These are phyloP conservation scores for Lablab purpureus DNA, from an alignment of 306 rosid species.

Conservation along the genomic window DNA sequence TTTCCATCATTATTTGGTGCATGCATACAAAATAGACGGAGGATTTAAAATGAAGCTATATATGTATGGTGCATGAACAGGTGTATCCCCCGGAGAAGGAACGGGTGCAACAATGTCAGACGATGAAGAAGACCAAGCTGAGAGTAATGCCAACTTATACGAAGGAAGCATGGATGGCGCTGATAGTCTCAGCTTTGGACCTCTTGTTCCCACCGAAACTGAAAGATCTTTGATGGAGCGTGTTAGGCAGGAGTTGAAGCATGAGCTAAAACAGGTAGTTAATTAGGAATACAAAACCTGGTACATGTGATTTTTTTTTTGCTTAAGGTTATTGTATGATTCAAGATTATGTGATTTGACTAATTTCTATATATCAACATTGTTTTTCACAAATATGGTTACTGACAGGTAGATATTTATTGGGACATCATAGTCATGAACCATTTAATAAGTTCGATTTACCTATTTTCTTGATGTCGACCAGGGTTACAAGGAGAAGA, in stretches of 20 bases:
- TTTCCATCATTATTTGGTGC: background rate
- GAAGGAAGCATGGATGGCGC: constrained; percentile 76
- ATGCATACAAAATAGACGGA: background rate
- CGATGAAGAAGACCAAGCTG: constrained; percentile 80
- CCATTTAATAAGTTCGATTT: background rate
- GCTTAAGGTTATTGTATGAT: background rate
- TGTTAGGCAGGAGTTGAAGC: constrained; percentile 89
- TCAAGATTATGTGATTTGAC: background rate
- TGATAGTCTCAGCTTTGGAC: constrained; percentile 83
- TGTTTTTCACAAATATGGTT: background rate
- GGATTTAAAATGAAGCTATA: background rate
- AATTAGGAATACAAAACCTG: background rate
- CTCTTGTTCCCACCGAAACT: constrained; percentile 88
- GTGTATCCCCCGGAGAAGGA: constrained; percentile 85
- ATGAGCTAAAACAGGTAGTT: constrained; percentile 74
- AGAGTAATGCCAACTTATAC: constrained; percentile 71
- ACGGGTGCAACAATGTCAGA: constrained; percentile 96
- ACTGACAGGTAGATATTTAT: background rate
- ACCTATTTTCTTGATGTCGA: background rate
- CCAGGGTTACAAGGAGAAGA: constrained; percentile 95
- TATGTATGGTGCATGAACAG: constrained; percentile 44
- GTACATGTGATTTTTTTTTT: no score
- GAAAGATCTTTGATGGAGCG: constrained; percentile 98
- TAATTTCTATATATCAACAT: background rate
- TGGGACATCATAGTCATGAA: background rate